phyloP scores from a whole-genome alignment of 441 rosid species.

The Gossypium schwendimanii region DNA sequence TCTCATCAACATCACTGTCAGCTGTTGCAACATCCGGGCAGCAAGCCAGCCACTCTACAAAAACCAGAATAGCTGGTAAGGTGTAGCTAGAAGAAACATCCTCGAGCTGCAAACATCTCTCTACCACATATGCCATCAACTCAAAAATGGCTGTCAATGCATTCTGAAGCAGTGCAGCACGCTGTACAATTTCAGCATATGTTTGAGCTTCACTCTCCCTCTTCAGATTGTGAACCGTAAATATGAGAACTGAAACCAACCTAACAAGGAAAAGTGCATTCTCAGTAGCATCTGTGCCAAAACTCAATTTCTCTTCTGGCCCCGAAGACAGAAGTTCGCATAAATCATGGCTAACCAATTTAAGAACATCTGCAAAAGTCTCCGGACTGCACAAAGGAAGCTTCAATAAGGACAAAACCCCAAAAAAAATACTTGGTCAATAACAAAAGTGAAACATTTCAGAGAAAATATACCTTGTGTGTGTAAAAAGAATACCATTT shows the following conservation, averaged over 20 bases:
- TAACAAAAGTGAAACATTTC: not conserved
- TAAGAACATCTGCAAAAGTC: slow-evolving; percentile 74
- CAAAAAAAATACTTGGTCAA: not conserved
- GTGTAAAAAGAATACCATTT: slow-evolving; percentile 85
- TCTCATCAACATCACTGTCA: slow-evolving; percentile 62
- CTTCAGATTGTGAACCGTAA: slow-evolving; percentile 61
- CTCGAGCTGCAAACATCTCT: slow-evolving; percentile 48
- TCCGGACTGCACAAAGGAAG: slow-evolving; percentile 58
- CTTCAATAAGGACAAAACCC: not conserved
- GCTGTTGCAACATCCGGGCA: slow-evolving; percentile 58
- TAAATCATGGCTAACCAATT: slow-evolving; percentile 48
- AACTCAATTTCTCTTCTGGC: slow-evolving; percentile 49
- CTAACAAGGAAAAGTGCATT: slow-evolving; percentile 63
- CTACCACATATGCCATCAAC: slow-evolving; percentile 52
- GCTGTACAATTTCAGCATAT: slow-evolving; percentile 87
- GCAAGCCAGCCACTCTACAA: slow-evolving; percentile 91
- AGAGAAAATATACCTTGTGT: slow-evolving; percentile 56
- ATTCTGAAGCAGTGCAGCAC: slow-evolving; percentile 71
- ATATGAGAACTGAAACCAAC: slow-evolving; percentile 60
- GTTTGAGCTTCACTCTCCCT: slow-evolving; percentile 73
- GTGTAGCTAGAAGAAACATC: slow-evolving; percentile 74
- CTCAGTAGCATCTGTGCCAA: slow-evolving; percentile 63
- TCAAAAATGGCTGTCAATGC: slow-evolving; percentile 71
- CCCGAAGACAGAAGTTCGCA: slow-evolving; percentile 62
- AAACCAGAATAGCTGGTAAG: slow-evolving; percentile 73